These are phyloP conservation scores for Naumovozyma castellii DNA, from an alignment of 805 yeast species.

Conservation along the genomic window DNA sequence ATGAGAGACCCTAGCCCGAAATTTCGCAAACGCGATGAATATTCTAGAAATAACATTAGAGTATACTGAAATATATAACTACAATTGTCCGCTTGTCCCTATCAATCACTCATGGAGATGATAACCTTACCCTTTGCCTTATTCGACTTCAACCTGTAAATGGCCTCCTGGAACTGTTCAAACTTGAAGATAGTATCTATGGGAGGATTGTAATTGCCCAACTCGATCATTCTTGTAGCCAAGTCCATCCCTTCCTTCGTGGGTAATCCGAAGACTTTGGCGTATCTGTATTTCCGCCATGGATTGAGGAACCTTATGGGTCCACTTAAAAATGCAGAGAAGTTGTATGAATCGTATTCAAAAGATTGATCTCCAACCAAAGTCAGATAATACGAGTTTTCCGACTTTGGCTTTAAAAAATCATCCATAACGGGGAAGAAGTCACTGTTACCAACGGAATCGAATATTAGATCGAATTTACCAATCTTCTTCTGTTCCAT, in stretches of 20 bases:
- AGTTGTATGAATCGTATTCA: conserved; percentile 5
- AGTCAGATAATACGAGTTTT: conserved; percentile 42
- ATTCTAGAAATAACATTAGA: too few relatives aligned
- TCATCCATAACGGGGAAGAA: conserved; percentile 35
- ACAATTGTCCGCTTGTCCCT: too few relatives aligned
- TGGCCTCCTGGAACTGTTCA: conserved; percentile 42
- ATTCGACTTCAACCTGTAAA: conserved; percentile 37
- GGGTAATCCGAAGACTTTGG: conserved; percentile 6
- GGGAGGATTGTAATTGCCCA: conserved; percentile 29
- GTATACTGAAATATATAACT: too few relatives aligned
- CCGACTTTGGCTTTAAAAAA: conserved; percentile 37
- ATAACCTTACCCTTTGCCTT: conserved; percentile 58
- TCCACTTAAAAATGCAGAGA: conserved; percentile 8
- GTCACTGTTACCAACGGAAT: conserved; percentile 50
- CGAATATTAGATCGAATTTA: conserved; percentile 51
- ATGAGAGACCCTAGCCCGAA: too few relatives aligned
- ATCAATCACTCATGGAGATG: too few relatives aligned
- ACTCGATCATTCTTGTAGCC: conserved; percentile 10
- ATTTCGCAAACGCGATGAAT: too few relatives aligned
- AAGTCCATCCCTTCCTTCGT: conserved; percentile 11
- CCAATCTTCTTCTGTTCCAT: conserved; percentile 26
- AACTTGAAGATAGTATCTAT: conserved; percentile 48
- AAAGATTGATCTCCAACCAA: conserved; percentile 40
- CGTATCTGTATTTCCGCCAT: conserved; percentile 27
- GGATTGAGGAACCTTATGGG: conserved; percentile 15